Conservation (phyloP, 2,329 filamentous ascomycete genomes). For the Colletotrichum chrysophilum region DNA sequence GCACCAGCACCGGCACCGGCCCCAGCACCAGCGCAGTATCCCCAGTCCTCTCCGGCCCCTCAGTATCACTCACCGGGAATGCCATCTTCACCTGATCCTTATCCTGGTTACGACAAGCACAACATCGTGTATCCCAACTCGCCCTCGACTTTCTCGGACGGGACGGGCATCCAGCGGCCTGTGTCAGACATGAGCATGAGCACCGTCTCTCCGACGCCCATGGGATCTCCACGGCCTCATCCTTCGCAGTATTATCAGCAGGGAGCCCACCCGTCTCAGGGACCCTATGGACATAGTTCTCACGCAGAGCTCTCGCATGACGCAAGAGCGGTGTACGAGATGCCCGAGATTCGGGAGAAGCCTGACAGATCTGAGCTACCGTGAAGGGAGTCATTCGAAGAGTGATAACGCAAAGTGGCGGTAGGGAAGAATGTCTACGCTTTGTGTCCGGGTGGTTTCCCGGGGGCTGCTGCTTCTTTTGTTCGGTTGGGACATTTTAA, state of each 20-base stretch:
- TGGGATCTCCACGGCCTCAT: neutral
- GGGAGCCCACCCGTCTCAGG: neutral
- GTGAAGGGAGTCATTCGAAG: neutral
- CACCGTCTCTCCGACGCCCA: neutral
- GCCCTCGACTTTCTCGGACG: neutral
- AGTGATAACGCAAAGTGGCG: too few relatives aligned
- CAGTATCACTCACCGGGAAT: neutral
- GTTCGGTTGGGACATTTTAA: neutral
- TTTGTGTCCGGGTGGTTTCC: neutral
- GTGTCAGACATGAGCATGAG: neutral
- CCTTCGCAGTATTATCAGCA: neutral
- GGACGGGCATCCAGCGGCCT: neutral
- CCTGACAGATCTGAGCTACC: neutral
- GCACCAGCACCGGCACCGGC: neutral
- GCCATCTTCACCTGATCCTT: neutral
- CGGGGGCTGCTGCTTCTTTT: too few relatives aligned
- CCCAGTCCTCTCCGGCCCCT: neutral
- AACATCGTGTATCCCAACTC: neutral
- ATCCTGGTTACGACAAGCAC: neutral
- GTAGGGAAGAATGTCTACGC: rapidly evolving
- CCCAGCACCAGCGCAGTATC: neutral
- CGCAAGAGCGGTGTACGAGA: neutral
- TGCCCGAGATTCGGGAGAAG: constrained; percentile 2
- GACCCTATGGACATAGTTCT: neutral
- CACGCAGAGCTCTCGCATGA: neutral